phyloP scores from a whole-genome alignment of 371 early-diverging fungal species.

The Rhizopus microsporus region DNA sequence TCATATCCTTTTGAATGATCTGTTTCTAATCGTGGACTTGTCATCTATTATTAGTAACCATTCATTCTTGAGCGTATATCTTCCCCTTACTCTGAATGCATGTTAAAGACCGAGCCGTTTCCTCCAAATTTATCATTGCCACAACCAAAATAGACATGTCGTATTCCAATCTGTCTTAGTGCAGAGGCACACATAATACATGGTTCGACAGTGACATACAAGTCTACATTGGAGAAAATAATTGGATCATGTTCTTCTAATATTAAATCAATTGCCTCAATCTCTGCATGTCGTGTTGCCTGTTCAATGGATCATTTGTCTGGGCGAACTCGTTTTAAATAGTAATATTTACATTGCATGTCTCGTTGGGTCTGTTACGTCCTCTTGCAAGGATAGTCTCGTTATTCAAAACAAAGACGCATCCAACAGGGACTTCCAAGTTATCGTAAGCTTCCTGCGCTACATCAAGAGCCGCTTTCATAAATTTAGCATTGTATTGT shows the following conservation, averaged over 20 bases:
- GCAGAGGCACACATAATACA: conserved; percentile 99
- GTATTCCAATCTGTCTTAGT: conserved; percentile 74
- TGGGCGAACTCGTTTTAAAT: neutral
- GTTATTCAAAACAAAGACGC: conserved; percentile 83
- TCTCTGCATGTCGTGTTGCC: conserved; percentile 93
- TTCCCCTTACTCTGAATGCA: conserved; percentile 65
- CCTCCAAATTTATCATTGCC: conserved; percentile 97
- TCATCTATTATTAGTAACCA: neutral
- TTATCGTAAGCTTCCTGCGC: conserved; percentile 82
- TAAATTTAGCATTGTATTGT: conserved; percentile 39
- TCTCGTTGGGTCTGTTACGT: conserved; percentile 85
- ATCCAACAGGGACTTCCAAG: conserved; percentile 99
- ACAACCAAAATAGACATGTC: conserved; percentile 86
- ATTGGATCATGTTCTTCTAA: conserved; percentile 37
- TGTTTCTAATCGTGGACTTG: conserved; percentile 30
- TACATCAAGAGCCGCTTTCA: conserved; percentile 45
- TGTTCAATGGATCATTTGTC: conserved; percentile 25
- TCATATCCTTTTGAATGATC: conserved; percentile 48
- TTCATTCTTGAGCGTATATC: neutral
- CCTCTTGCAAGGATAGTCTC: conserved; percentile 68
- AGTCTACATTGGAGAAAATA: conserved; percentile 61
- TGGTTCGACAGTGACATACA: conserved; percentile 99
- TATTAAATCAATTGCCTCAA: conserved; percentile 86
- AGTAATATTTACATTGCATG: conserved; percentile 72
- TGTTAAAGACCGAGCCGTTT: conserved; percentile 82